Conservation (phyloP, 2,329 filamentous ascomycete genomes). For the Coccinonectria pachysandricola region DNA sequence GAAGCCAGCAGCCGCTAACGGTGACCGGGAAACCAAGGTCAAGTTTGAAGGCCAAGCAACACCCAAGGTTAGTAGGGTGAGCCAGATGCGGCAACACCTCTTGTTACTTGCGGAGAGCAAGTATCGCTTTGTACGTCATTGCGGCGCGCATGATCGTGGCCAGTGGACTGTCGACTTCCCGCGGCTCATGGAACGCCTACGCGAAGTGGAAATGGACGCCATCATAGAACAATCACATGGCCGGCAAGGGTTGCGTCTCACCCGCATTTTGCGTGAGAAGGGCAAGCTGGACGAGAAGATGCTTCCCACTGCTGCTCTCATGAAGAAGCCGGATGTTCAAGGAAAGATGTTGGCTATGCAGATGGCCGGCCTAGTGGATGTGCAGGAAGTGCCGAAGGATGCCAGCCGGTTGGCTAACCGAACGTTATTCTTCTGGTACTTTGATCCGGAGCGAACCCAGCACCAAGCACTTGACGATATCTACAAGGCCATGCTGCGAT, state of each 20-base stretch:
- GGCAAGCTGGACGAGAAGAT: slow-evolving; percentile 95
- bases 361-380: slow-evolving; percentile 73
- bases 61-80: slow-evolving; percentile 36
- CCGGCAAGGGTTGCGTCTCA: slow-evolving; percentile 66
- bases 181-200: slow-evolving; percentile 58
- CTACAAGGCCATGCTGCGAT: slow-evolving; percentile 84
- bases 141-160: slow-evolving; percentile 50
- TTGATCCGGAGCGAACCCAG: slow-evolving; percentile 64
- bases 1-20: slow-evolving; percentile 19
- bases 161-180: slow-evolving; percentile 80
- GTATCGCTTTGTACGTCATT: slow-evolving; percentile 57
- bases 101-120: slow-evolving; percentile 60
- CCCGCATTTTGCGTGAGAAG: slow-evolving; percentile 73
- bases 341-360: slow-evolving; percentile 79
- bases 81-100: slow-evolving; percentile 63
- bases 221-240: slow-evolving; percentile 72
- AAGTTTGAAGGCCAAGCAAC: slow-evolving; percentile 40
- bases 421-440: slow-evolving; percentile 88
- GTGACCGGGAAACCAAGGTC: slow-evolving; percentile 31
- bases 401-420: slow-evolving; percentile 69
- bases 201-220: slow-evolving; percentile 70
- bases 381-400: slow-evolving; percentile 90
- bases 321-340: slow-evolving; percentile 78
- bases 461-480: slow-evolving; percentile 65
- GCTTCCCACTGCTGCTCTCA: slow-evolving; percentile 67